Evolutionary conservation across 2,329 filamentous ascomycete species (phyloP), one percentile per base, ranked within the genome.

Genomic region (Colletotrichum aenigma): DNA sequence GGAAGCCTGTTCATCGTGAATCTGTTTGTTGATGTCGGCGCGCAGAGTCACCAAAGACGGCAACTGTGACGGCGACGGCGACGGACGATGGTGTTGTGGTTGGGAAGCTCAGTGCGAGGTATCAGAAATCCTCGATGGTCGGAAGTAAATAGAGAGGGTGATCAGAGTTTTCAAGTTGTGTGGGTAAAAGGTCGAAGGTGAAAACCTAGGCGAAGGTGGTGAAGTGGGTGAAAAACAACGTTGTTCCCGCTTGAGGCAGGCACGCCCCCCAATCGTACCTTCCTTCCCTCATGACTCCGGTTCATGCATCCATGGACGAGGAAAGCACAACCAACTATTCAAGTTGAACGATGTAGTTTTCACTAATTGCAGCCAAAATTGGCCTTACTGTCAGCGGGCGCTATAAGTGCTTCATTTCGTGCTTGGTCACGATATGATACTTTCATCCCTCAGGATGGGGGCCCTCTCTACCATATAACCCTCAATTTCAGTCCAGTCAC

Each of bases 271-370:
- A 0, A 21, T 48, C 43, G 43, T 4, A 21, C 43, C n/a, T 12
- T 21, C 43, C 43, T 3, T 2, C 43, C 1, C 38, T 43, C 16
- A 2, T 18, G 0, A 48, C 10, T 48, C 3, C 15, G 18, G 18
- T 4, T n/a, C 0, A n/a, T 21, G 38, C 1, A 12, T 3, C n/a
- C n/a, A n/a, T n/a, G n/a, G n/a, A n/a, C n/a, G 43, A 48, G 7
- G 10, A 21, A 48, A 21, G 18, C n/a, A 48, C 43, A 48, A 3
- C 1, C 18, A 48, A 43, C 8, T n/a, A 9, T 10, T 18, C 16
- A 10, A 18, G 4, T 43, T 43, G 4, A 0, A 0, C 8, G 16
- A 43, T n/a, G 8, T 6, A 1, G n/a, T 1, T n/a, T n/a, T n/a
- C 9, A 43, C 38, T 3, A 2, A 0, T 43, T 0, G 2, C 3